Evolutionary conservation across 2,329 filamentous ascomycete species (phyloP), one percentile per base, ranked within the genome.

Genomic region (Diaporthe vexans): DNA sequence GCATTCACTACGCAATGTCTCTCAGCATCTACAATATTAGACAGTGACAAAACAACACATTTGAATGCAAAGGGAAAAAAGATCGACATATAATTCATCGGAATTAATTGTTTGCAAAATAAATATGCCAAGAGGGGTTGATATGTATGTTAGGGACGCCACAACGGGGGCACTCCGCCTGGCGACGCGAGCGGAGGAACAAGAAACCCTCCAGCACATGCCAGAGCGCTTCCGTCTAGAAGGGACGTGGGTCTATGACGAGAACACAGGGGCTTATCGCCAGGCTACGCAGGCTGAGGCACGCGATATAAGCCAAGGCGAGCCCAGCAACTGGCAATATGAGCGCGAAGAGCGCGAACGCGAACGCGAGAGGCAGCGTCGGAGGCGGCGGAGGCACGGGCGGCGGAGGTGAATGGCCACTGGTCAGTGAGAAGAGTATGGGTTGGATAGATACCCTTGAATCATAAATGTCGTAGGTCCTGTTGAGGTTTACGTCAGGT

Each of bases 101-200:
- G 24, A 26, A 15, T 15, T 33, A 19, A 33, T 19, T 15, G 21
- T 26, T 13, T 24, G 4, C 40, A 19, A 63, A 63, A 43, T 4
- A 29, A n/a, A n/a, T n/a, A 72, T 72, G 70, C 43, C 57, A 24
- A 17, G 46, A 29, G 26, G 19, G 11, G 46, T 3, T 21, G 35
- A 72, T 10, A 72, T 72, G 70, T 72, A 43, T 17, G 17, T 72
- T 13, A 37, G 7, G 21, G 70, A 72, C 26, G 6, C 46, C 9
- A 59, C 33, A 19, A 63, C 70, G 10, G 58, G 58, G 2, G 24
- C 54, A 1, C 59, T 54, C 19, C 57, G 70, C 21, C 46, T 72
- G 21, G 70, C 70, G 17, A 72, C 70, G 17, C 46, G 57, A 17
- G 9, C 33, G 6, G 70, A 72, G 57, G 57, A 40, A 56, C 19